These are phyloP conservation scores for Eutrema japonicum DNA, from an alignment of 345 rosid species.

Conservation along the genomic window DNA sequence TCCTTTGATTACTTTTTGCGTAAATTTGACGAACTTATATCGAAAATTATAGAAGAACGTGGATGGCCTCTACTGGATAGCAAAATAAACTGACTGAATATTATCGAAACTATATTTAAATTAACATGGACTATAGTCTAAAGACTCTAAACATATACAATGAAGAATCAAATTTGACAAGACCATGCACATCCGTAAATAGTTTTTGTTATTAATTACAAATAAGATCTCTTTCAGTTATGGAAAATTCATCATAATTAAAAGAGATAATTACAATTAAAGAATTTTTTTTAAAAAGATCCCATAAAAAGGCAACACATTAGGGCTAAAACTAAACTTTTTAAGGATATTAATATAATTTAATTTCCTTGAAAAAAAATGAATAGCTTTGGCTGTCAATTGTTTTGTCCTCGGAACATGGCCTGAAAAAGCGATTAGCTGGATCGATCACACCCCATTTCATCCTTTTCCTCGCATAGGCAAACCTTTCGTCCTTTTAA, in stretches of 20 bases:
- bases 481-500: slow-evolving; percentile 51
- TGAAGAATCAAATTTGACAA: slow-evolving; percentile 1
- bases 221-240: too few species aligned
- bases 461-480: slow-evolving; percentile 16
- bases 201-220: slow-evolving; percentile 1
- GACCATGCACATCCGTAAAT: not conserved
- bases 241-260: not conserved
- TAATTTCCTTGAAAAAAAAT: slow-evolving; percentile 49
- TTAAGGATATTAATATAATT: slow-evolving; percentile 42
- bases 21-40: not conserved
- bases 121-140: not conserved
- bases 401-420: slow-evolving; percentile 62
- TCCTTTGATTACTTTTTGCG: slow-evolving; percentile 18
- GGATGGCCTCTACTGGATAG: slow-evolving; percentile 4
- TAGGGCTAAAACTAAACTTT: slow-evolving; percentile 80
- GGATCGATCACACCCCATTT: slow-evolving; percentile 48
- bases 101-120: not conserved
- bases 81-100: not conserved
- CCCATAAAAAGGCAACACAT: slow-evolving; percentile 30
- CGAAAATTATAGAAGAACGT: not conserved
- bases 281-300: not conserved
- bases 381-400: slow-evolving; percentile 54
- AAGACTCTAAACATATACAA: not conserved
- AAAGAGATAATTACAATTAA: slow-evolving; percentile 2
- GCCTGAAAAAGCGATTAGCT: slow-evolving; percentile 60